These are phyloP conservation scores for Silene uniflora DNA, from an alignment of 148 eudicot genomes.

Conservation along the genomic window DNA sequence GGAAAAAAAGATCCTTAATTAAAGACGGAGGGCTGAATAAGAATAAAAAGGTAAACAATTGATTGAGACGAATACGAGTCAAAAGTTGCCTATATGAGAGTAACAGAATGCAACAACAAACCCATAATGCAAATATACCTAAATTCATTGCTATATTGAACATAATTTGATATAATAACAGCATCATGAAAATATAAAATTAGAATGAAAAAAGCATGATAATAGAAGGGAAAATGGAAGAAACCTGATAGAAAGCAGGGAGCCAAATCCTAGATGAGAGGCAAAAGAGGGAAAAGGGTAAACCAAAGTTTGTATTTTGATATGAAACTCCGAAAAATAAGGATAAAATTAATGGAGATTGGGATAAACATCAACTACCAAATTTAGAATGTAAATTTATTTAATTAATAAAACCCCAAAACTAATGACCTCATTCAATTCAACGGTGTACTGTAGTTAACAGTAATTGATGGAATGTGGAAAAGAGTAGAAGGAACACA, in stretches of 20 bases:
- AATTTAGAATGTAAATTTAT: constrained; percentile 15
- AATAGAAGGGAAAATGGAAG: neutral
- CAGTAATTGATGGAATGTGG: constrained; percentile 1
- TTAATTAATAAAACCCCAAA: neutral
- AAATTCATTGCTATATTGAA: too few species aligned
- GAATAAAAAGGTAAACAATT: too few species aligned
- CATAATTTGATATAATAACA: neutral
- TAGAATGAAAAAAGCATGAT: neutral
- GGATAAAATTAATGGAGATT: constrained; percentile 25
- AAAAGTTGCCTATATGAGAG: neutral
- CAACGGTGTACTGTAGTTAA: neutral
- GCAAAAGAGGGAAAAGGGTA: constrained; percentile 8
- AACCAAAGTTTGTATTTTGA: neutral
- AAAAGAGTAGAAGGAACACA: constrained; percentile 18
- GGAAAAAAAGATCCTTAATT: too few species aligned
- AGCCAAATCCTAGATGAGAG: constrained; percentile 28
- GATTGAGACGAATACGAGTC: too few species aligned
- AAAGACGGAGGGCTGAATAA: too few species aligned
- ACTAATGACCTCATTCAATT: neutral
- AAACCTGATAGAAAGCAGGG: constrained; percentile 26
- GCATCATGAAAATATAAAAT: neutral
- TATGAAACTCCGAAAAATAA: neutral
- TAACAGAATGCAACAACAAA: neutral
- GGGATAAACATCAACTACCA: constrained; percentile 13
- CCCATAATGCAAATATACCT: neutral